Evolutionary conservation across 208 protist genomes (phyloP).

Genomic region (Crithidia acanthocephali): DNA sequence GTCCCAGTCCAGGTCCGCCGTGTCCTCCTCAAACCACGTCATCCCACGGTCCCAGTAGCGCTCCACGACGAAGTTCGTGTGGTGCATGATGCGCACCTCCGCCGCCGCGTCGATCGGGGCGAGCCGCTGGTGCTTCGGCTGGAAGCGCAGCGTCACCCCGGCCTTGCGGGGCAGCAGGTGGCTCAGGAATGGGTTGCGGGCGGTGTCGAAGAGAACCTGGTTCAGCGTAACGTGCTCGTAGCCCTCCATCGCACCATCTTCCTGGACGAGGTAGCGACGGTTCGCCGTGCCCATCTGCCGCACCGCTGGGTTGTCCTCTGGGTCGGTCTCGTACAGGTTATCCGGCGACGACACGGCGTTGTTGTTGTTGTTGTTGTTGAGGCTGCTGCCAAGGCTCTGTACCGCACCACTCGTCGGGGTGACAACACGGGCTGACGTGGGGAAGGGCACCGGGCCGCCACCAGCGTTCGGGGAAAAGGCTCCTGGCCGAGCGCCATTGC

Average conservation of each 20-base stretch:
- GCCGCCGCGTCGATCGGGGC: slow-evolving; percentile 53
- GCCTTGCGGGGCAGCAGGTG: slow-evolving; percentile 58
- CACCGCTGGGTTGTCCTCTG: slow-evolving; percentile 19
- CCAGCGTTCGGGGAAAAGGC: neutral
- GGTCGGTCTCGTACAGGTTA: slow-evolving; percentile 1
- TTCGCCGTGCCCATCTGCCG: slow-evolving; percentile 2
- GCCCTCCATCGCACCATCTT: slow-evolving; percentile 43
- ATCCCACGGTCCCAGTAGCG: slow-evolving; percentile 78
- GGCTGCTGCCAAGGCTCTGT: neutral
- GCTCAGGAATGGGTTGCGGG: slow-evolving; percentile 50
- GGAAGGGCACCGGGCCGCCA: neutral
- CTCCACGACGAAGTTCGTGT: slow-evolving; percentile 68
- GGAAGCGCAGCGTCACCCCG: slow-evolving; percentile 51
- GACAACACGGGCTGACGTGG: neutral
- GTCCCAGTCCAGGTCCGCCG: slow-evolving; percentile 16
- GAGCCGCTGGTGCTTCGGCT: slow-evolving; percentile 78
- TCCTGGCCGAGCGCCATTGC: neutral
- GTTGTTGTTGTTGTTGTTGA: neutral
- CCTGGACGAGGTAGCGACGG: slow-evolving; percentile 16
- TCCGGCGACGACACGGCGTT: neutral
- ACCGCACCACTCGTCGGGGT: too few species aligned
- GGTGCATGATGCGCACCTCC: slow-evolving; percentile 56
- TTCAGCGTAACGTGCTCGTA: slow-evolving; percentile 47
- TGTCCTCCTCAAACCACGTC: slow-evolving; percentile 60
- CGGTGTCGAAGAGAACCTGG: slow-evolving; percentile 28